These are phyloP conservation scores for Elaphomyces granulatus DNA, from an alignment of 495 filamentous ascomycete species.

Conservation along the genomic window DNA sequence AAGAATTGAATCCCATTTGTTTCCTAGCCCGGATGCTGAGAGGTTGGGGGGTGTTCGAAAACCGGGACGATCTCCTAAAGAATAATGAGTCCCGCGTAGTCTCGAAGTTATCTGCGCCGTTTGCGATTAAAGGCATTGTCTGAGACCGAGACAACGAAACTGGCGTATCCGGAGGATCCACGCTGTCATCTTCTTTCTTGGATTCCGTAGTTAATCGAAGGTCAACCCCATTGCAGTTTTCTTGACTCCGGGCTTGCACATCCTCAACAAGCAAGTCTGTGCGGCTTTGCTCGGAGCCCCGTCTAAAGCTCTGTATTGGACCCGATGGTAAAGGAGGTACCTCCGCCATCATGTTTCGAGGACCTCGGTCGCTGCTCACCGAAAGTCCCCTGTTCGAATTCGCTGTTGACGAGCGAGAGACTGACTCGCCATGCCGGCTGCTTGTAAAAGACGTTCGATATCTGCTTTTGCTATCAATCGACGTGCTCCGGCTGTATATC, in stretches of 20 bases:
- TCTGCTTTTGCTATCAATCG: constrained; percentile 30
- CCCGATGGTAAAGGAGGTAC: constrained; percentile 25
- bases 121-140: neutral
- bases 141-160: constrained; percentile 1
- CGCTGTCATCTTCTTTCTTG: constrained; percentile 1
- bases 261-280: no score
- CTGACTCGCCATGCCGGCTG: constrained; percentile 23
- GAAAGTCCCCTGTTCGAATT: constrained; percentile 27
- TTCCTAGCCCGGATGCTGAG: no score
- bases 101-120: neutral
- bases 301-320: constrained; percentile 16
- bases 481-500: constrained; percentile 20
- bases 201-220: constrained; percentile 5
- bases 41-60: constrained; percentile 1
- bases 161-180: neutral
- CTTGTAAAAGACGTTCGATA: constrained; percentile 32
- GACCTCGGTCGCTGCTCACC: constrained; percentile 21
- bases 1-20: neutral
- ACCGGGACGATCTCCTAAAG: constrained; percentile 4
- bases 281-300: constrained; percentile 7
- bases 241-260: no score
- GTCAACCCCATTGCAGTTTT: constrained; percentile 14
- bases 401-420: constrained; percentile 19
- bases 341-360: constrained; percentile 23
- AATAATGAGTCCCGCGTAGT: neutral